Evolutionary conservation across 306 rosid genomes (phyloP).

Genomic region (Luffa acutangula): DNA sequence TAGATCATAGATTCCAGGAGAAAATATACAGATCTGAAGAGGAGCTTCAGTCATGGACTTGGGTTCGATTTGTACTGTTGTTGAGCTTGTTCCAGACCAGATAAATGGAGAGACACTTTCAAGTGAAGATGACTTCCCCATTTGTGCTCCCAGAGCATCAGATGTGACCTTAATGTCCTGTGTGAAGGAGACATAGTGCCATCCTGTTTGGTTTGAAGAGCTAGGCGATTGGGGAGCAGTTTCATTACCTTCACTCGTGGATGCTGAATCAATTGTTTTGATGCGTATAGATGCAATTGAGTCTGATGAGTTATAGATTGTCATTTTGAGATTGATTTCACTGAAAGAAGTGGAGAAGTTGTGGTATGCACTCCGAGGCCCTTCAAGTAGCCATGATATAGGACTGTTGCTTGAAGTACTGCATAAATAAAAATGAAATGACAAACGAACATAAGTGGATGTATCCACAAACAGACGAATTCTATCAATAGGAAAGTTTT

Average conservation of each 20-base stretch:
- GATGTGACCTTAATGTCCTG: constrained; percentile 53
- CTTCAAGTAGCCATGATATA: constrained; percentile 77
- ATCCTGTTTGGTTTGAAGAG: constrained; percentile 53
- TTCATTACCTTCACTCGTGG: constrained; percentile 18
- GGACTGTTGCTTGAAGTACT: constrained; percentile 70
- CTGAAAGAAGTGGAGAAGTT: constrained; percentile 61
- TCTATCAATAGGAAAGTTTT: constrained; percentile 6
- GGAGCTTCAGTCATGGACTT: constrained; percentile 55
- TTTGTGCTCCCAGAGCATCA: constrained; percentile 28
- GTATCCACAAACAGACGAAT: neutral
- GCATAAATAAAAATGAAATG: constrained; percentile 3
- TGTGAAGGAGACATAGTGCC: constrained; percentile 58
- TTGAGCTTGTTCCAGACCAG: constrained; percentile 89
- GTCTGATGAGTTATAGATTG: constrained; percentile 53
- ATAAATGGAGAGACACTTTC: constrained; percentile 55
- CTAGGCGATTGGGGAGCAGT: constrained; percentile 10
- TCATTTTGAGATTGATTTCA: constrained; percentile 68
- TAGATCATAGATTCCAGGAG: constrained; percentile 74
- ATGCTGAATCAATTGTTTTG: constrained; percentile 36
- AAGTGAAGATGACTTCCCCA: constrained; percentile 27
- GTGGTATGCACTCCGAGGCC: constrained; percentile 63
- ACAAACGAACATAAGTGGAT: neutral
- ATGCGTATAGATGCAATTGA: constrained; percentile 43
- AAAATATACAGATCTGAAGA: constrained; percentile 76
- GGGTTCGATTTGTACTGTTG: constrained; percentile 46